A percentile compares a stretch with the other conserved stretches of the same genome.
Conservation (phyloP, 1,284 basidiomycete species). For the Heliocybe sulcata region DNA sequence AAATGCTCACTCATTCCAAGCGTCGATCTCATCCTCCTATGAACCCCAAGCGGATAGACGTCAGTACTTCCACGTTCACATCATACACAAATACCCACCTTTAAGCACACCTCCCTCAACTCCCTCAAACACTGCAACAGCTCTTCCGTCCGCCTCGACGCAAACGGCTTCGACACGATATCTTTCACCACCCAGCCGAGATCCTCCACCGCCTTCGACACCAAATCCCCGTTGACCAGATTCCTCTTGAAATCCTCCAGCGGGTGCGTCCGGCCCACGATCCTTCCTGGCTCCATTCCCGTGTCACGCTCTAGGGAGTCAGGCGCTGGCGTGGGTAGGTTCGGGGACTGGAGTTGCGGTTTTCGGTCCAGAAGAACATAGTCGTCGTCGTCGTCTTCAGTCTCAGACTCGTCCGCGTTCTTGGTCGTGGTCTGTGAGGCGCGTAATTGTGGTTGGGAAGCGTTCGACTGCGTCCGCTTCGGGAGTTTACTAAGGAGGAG, state of each 20-base stretch:
- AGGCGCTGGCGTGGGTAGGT: slow-evolving; percentile 37
- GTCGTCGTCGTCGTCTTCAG: slow-evolving; percentile 23
- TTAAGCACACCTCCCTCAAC: slow-evolving; percentile 59
- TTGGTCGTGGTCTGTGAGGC: background rate
- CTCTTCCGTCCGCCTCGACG: slow-evolving; percentile 54
- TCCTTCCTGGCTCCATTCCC: slow-evolving; percentile 40
- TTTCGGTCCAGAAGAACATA: too few species aligned
- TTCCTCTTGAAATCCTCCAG: slow-evolving; percentile 72
- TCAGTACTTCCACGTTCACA: too few species aligned
- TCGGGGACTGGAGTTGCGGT: too few species aligned
- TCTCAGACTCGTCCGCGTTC: slow-evolving; percentile 11
- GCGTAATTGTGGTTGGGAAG: background rate
- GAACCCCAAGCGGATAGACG: background rate
- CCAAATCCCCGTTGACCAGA: slow-evolving; percentile 65
- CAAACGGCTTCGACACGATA: slow-evolving; percentile 64
- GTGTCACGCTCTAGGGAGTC: slow-evolving; percentile 32
- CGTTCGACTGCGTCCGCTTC: slow-evolving; percentile 14
- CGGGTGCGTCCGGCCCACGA: slow-evolving; percentile 69
- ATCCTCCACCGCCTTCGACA: slow-evolving; percentile 79
- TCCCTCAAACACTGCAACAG: slow-evolving; percentile 66
- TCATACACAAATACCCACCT: slow-evolving; percentile 29
- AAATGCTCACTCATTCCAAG: slow-evolving; percentile 62
- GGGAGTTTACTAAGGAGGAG: slow-evolving; percentile 52
- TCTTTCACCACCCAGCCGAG: slow-evolving; percentile 64
- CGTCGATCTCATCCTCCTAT: slow-evolving; percentile 74